phyloP scores from a whole-genome alignment of 2,329 filamentous ascomycete species.

The Ophiostoma australiae region DNA sequence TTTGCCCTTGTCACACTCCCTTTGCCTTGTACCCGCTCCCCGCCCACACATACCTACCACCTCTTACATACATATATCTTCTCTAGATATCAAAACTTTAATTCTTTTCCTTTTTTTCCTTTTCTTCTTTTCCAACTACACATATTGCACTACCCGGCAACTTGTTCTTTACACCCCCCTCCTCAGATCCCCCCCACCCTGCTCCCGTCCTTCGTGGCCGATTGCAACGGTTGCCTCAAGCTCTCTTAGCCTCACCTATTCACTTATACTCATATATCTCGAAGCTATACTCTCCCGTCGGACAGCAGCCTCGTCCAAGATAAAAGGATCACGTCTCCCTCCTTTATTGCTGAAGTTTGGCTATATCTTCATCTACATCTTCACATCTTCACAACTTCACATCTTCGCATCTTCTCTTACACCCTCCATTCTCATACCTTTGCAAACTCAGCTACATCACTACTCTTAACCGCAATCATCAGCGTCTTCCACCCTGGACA shows the following conservation, averaged over 20 bases:
- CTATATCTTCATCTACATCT: slow-evolving; percentile 20
- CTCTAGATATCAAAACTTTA: background rate
- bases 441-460: background rate
- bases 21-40: slow-evolving; percentile 16
- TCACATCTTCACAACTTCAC: background rate
- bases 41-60: background rate
- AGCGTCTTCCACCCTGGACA: background rate
- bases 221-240: slow-evolving; percentile 18
- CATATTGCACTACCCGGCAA: slow-evolving; percentile 1
- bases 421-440: background rate
- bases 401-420: background rate
- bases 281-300: background rate
- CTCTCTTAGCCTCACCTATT: slow-evolving; percentile 5
- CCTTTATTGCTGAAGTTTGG: slow-evolving; percentile 23
- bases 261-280: background rate
- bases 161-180: slow-evolving; percentile 15
- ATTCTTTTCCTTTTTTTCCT: background rate
- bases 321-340: slow-evolving; percentile 21
- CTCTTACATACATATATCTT: background rate
- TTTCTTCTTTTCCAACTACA: background rate
- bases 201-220: slow-evolving; percentile 7
- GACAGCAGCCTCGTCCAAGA: slow-evolving; percentile 17
- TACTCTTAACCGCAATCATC: background rate
- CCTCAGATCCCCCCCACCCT: slow-evolving; percentile 2
- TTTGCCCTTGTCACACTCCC: background rate